phyloP scores from a whole-genome alignment of 352 stramenopile species.

The Lagenidium giganteum region DNA sequence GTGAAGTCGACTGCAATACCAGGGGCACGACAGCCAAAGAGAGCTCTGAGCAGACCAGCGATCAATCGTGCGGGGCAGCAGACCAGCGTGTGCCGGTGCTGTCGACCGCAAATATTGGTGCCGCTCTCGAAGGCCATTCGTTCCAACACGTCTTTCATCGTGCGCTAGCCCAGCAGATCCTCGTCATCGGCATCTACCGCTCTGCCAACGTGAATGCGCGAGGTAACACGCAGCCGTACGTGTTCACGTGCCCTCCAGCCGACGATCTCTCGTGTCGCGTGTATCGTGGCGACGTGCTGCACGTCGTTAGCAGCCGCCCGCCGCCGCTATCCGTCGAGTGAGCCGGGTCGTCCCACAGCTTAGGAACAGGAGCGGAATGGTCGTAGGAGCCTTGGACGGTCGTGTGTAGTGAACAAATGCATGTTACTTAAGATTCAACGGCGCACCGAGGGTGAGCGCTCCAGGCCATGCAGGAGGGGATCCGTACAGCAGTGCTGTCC shows the following conservation, averaged over 20 bases:
- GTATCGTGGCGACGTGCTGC: conserved; percentile 20
- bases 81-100: conserved; percentile 16
- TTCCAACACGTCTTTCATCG: conserved; percentile 26
- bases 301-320: too few relatives aligned
- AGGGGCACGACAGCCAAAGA: too few relatives aligned
- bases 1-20: too few relatives aligned
- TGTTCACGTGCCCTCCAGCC: conserved; percentile 25
- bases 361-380: too few relatives aligned
- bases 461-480: too few relatives aligned
- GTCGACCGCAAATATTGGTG: conserved; percentile 12
- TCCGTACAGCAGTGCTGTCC: too few relatives aligned
- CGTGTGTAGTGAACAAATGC: too few relatives aligned
- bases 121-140: conserved; percentile 14
- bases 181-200: conserved; percentile 32
- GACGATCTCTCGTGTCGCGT: conserved; percentile 4
- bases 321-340: too few relatives aligned
- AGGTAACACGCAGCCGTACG: conserved; percentile 32
- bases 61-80: conserved; percentile 9
- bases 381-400: too few relatives aligned
- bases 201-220: conserved; percentile 12
- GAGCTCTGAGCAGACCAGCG: conserved; percentile 1
- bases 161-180: conserved; percentile 18
- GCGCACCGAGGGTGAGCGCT: too few relatives aligned
- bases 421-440: too few relatives aligned
- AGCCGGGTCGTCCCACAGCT: too few relatives aligned